Evolutionary conservation across 1,284 basidiomycete species (phyloP).

Genomic region (Microstroma glucosiphilum): DNA sequence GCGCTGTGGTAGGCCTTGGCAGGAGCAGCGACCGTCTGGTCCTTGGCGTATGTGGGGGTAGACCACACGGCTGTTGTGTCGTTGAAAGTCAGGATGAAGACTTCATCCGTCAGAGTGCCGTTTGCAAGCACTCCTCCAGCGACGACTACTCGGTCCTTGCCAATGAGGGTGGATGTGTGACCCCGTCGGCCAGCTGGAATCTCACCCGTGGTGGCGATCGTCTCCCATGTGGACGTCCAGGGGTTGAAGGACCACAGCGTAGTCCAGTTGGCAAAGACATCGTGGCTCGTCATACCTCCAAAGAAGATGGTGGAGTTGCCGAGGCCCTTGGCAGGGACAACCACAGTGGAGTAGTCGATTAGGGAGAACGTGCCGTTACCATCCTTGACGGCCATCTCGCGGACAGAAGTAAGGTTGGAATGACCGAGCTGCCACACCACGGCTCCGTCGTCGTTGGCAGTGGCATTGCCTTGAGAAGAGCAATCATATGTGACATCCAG

Average conservation of each 20-base stretch:
- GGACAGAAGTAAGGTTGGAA: background rate
- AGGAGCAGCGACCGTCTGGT: slow-evolving; percentile 17
- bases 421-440: slow-evolving; percentile 6
- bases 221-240: slow-evolving; percentile 30
- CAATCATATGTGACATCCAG: slow-evolving; percentile 15
- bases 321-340: slow-evolving; percentile 10
- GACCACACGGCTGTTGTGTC: slow-evolving; percentile 32
- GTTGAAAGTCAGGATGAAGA: slow-evolving; percentile 34
- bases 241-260: slow-evolving; percentile 41
- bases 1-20: slow-evolving; percentile 48
- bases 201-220: slow-evolving; percentile 26
- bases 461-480: background rate
- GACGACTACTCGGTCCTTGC: slow-evolving; percentile 42
- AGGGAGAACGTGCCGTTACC: slow-evolving; percentile 20
- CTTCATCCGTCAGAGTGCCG: slow-evolving; percentile 29
- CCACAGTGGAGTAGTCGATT: slow-evolving; percentile 36
- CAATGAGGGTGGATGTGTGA: slow-evolving; percentile 36
- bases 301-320: slow-evolving; percentile 24
- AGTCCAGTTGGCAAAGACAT: slow-evolving; percentile 25
- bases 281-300: slow-evolving; percentile 43
- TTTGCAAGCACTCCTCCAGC: slow-evolving; percentile 42
- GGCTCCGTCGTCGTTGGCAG: slow-evolving; percentile 11
- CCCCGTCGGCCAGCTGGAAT: slow-evolving; percentile 46
- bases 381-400: background rate
- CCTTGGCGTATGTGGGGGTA: slow-evolving; percentile 15